These are phyloP conservation scores for Mollisia scopiformis DNA, from an alignment of 2,329 filamentous ascomycete genomes.

Conservation along the genomic window DNA sequence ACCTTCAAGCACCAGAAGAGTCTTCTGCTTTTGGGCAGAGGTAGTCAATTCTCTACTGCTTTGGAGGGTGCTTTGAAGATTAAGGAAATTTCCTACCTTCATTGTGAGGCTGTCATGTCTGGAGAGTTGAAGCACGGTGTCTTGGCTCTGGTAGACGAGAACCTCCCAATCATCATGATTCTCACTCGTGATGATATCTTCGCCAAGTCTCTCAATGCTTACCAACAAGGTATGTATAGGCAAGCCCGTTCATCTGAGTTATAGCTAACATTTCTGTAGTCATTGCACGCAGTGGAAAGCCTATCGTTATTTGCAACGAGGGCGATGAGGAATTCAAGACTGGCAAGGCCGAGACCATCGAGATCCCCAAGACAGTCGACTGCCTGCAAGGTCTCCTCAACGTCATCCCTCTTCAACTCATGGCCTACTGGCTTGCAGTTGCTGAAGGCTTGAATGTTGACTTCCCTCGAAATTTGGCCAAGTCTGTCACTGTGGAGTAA, in stretches of 20 bases:
- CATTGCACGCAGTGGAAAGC: constrained; percentile 91
- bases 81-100: constrained; percentile 99
- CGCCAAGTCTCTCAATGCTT: constrained; percentile 98
- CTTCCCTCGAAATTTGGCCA: constrained; percentile 97
- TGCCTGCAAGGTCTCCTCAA: constrained; percentile 96
- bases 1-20: constrained; percentile 98
- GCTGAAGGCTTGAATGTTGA: constrained; percentile 96
- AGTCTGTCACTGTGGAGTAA: constrained; percentile 98
- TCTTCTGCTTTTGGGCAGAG: constrained; percentile 88
- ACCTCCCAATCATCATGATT: constrained; percentile 99
- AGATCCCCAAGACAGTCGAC: constrained; percentile 95
- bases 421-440: constrained; percentile 98
- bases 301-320: constrained; percentile 98
- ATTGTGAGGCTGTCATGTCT: constrained; percentile 99
- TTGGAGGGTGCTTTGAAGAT: constrained; percentile 98
- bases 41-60: constrained; percentile 94
- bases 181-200: constrained; percentile 95
- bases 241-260: neutral
- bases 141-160: constrained; percentile 94
- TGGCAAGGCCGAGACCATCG: constrained; percentile 92
- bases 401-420: constrained; percentile 95
- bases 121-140: constrained; percentile 99
- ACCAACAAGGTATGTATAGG: constrained; percentile 80
- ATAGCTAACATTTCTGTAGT: constrained; percentile 57
- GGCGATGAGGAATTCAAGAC: constrained; percentile 85